phyloP scores from a whole-genome alignment of 495 filamentous ascomycete species.

The Lasiosphaeria ovina region DNA sequence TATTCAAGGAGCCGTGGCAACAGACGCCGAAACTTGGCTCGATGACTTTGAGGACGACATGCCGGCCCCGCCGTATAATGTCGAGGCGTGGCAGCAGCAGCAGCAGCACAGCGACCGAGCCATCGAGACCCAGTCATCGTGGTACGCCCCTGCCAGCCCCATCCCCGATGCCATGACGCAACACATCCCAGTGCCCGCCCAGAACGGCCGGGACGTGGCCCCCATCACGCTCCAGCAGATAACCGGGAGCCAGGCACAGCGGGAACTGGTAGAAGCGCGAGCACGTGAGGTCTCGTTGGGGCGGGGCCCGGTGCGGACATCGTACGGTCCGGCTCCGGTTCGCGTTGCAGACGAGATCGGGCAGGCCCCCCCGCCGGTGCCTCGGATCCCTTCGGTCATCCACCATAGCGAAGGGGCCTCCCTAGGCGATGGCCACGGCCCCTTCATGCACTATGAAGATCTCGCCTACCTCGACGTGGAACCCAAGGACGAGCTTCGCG shows the following conservation, averaged over 20 bases:
- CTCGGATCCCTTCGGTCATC: not conserved
- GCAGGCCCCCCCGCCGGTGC: not conserved
- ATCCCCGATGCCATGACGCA: not conserved
- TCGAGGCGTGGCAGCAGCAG: too few species aligned
- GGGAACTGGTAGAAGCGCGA: conserved; percentile 24
- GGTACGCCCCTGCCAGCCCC: not conserved
- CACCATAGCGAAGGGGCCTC: not conserved
- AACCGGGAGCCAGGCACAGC: conserved; percentile 17
- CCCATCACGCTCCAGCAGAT: not conserved
- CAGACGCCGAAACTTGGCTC: not conserved
- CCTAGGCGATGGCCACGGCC: not conserved
- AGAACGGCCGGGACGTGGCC: not conserved
- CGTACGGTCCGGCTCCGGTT: conserved; percentile 21
- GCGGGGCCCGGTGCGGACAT: conserved; percentile 7
- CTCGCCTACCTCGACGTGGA: conserved; percentile 17
- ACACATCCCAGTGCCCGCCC: not conserved
- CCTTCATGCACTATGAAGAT: conserved; percentile 38
- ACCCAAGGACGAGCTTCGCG: conserved; percentile 19
- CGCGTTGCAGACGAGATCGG: conserved; percentile 6
- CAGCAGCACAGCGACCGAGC: too few species aligned
- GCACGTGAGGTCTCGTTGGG: conserved; percentile 15
- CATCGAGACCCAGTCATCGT: not conserved
- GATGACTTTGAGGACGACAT: conserved; percentile 5
- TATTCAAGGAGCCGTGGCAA: not conserved
- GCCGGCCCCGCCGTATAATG: not conserved